Conservation (phyloP, 1,284 basidiomycete genomes). For the Testicularia cyperi region DNA sequence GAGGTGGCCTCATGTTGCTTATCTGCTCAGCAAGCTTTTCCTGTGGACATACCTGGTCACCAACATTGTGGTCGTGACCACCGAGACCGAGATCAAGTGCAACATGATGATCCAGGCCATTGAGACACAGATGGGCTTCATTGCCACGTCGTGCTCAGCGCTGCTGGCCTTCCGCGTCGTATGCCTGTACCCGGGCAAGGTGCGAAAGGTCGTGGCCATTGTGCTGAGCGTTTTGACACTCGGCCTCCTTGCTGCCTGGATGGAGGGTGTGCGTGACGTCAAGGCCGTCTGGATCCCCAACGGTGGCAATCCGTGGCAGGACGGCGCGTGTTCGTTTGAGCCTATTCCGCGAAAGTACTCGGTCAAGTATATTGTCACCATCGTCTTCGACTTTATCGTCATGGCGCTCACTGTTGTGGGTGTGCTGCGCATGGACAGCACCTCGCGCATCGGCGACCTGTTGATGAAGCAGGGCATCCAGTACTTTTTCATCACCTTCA, state of each 20-base stretch:
- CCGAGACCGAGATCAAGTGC: conserved; percentile 24
- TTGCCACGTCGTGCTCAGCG: conserved; percentile 18
- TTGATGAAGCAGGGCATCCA: conserved; percentile 42
- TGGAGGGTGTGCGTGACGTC: conserved; percentile 34
- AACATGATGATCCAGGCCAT: conserved; percentile 13
- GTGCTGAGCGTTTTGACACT: conserved; percentile 22
- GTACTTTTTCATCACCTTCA: conserved; percentile 42
- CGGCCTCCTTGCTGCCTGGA: conserved; percentile 38
- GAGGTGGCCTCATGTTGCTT: conserved; percentile 27
- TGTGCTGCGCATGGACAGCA: conserved; percentile 33
- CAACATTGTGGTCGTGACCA: conserved; percentile 7
- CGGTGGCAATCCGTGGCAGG: conserved; percentile 27
- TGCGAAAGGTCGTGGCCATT: conserved; percentile 11
- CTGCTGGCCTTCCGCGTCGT: conserved; percentile 33
- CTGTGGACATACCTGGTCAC: conserved; percentile 19
- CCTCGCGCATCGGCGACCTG: conserved; percentile 36
- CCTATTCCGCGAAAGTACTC: conserved; percentile 20
- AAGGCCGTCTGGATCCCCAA: conserved; percentile 16
- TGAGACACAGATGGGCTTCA: conserved; percentile 38
- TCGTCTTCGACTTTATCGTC: conserved; percentile 30
- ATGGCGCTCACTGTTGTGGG: conserved; percentile 42
- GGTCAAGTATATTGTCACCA: conserved; percentile 38
- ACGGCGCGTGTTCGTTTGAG: conserved; percentile 25
- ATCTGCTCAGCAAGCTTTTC: conserved; percentile 25
- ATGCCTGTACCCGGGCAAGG: conserved; percentile 27